Percentiles rank a stretch among this genome's conserved stretches.
These are phyloP conservation scores for Nemania sp. DNA, from an alignment of 2,329 filamentous ascomycete genomes.

Conservation along the genomic window DNA sequence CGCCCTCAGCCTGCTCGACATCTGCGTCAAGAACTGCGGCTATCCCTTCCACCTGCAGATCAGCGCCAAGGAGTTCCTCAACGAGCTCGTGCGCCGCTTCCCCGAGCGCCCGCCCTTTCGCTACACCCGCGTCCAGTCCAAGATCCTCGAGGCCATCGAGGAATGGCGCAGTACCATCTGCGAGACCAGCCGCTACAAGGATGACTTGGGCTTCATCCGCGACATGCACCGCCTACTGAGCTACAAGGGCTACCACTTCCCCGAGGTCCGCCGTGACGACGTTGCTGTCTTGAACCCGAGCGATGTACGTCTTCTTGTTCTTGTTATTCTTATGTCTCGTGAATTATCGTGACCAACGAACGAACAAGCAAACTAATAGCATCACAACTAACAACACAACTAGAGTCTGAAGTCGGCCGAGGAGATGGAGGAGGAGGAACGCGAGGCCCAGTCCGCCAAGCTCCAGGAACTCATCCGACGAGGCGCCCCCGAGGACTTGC, in stretches of 20 bases:
- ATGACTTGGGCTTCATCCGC: slow-evolving; percentile 93
- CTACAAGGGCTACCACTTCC: slow-evolving; percentile 97
- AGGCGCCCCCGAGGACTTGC: slow-evolving; percentile 90
- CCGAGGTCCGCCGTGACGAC: slow-evolving; percentile 91
- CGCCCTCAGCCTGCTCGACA: slow-evolving; percentile 92
- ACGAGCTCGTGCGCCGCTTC: slow-evolving; percentile 95
- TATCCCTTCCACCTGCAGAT: slow-evolving; percentile 99
- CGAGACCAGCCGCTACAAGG: slow-evolving; percentile 96
- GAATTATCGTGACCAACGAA: too few species aligned
- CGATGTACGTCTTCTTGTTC: slow-evolving; percentile 73
- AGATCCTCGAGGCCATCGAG: slow-evolving; percentile 95
- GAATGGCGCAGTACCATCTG: slow-evolving; percentile 99
- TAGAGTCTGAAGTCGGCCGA: slow-evolving; percentile 96
- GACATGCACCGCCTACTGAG: slow-evolving; percentile 97
- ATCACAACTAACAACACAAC: slow-evolving; percentile 17
- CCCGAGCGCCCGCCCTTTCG: slow-evolving; percentile 92
- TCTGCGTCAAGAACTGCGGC: slow-evolving; percentile 99
- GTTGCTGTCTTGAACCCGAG: slow-evolving; percentile 96
- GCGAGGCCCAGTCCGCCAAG: slow-evolving; percentile 95
- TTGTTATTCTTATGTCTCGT: too few species aligned
- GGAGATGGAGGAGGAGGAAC: slow-evolving; percentile 98
- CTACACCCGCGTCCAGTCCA: slow-evolving; percentile 85
- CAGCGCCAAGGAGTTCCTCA: slow-evolving; percentile 98
- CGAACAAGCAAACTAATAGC: neutral
- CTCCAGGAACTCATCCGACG: slow-evolving; percentile 95